These are phyloP conservation scores for Sordariomycetes sp. DNA, from an alignment of 2,329 filamentous ascomycete genomes.

Conservation along the genomic window DNA sequence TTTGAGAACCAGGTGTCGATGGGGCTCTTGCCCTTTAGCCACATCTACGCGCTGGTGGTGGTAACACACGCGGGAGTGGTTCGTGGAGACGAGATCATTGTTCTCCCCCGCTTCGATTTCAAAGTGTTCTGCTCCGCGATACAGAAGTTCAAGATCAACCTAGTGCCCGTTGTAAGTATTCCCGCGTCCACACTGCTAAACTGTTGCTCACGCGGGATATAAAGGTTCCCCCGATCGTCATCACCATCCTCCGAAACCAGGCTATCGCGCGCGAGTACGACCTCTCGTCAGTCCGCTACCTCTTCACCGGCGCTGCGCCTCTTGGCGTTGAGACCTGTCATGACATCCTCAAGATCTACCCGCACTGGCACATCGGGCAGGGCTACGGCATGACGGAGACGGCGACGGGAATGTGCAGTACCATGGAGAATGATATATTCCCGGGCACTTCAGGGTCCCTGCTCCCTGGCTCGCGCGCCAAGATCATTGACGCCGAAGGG, in stretches of 20 bases:
- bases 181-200: not conserved
- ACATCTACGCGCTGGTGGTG: constrained; percentile 69
- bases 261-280: constrained; percentile 49
- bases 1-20: constrained; percentile 34
- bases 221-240: constrained; percentile 64
- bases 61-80: constrained; percentile 53
- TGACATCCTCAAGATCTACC: constrained; percentile 46
- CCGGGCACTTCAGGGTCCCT: constrained; percentile 58
- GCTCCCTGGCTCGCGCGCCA: constrained; percentile 47
- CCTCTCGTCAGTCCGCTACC: constrained; percentile 46
- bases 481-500: constrained; percentile 53
- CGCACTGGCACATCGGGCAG: constrained; percentile 53
- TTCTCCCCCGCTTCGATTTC: constrained; percentile 67
- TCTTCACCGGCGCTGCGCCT: constrained; percentile 66
- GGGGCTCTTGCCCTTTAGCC: constrained; percentile 66
- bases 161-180: constrained; percentile 46
- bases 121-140: constrained; percentile 49
- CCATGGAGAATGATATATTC: constrained; percentile 43
- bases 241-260: constrained; percentile 54
- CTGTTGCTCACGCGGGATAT: not conserved
- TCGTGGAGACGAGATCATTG: constrained; percentile 59
- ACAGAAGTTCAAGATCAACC: constrained; percentile 53
- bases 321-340: constrained; percentile 55
- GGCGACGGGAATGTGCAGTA: constrained; percentile 50
- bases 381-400: constrained; percentile 71